These are phyloP conservation scores for Pneumocystis murina DNA, from an alignment of 1,139 yeast species.

Conservation along the genomic window DNA sequence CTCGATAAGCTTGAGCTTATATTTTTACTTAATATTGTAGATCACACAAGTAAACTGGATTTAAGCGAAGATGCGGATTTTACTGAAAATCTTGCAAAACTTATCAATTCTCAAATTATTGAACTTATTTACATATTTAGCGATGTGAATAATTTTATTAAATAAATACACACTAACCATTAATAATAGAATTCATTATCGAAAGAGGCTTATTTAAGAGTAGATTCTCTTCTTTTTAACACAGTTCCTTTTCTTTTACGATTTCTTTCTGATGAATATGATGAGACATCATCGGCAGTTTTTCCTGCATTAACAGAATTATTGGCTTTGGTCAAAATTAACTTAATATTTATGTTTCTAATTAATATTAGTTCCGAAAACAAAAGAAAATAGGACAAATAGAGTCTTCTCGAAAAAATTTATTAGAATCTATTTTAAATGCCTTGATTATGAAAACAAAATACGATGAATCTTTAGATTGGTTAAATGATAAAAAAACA, in stretches of 20 bases:
- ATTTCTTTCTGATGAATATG: conserved; percentile 67
- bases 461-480: conserved; percentile 58
- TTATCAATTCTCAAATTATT: conserved; percentile 57
- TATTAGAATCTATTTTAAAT: conserved; percentile 48
- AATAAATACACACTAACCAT: not conserved
- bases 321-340: conserved; percentile 46
- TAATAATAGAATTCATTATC: conserved; percentile 15
- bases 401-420: conserved; percentile 28
- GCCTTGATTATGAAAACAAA: conserved; percentile 66
- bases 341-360: conserved; percentile 14
- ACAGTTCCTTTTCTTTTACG: conserved; percentile 61
- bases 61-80: conserved; percentile 46
- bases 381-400: conserved; percentile 17
- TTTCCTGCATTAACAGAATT: conserved; percentile 69
- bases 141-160: conserved; percentile 21
- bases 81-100: conserved; percentile 59
- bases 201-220: conserved; percentile 24
- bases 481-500: conserved; percentile 35
- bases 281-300: conserved; percentile 72
- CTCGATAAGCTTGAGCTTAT: conserved; percentile 69
- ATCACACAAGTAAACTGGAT: conserved; percentile 30
- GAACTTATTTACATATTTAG: conserved; percentile 60
- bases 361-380: conserved; percentile 18
- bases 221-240: conserved; percentile 38
- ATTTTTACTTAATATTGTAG: conserved; percentile 49